Base-by-base conservation (phyloP, 768 basidiomycete genomes). In the Leccinum subgranulosum region DNA sequence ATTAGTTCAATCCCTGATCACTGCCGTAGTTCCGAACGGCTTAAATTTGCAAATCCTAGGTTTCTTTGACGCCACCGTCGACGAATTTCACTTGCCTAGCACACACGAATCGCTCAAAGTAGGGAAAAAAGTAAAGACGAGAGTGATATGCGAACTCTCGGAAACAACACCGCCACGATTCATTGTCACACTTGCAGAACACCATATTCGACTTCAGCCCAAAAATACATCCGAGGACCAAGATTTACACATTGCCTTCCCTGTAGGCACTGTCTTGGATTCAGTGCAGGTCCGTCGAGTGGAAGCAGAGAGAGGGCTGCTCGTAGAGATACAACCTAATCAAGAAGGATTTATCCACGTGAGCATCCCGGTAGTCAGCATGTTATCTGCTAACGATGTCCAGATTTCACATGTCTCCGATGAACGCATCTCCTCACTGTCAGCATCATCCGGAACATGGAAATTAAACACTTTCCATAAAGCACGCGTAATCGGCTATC, bases 381-480 rank as follows among this genome's bases (percentile, higher is more conserved):
- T 23, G 21, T 52, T 60, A 19, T 10, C 8, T 25, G 48, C 48
- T 52, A 56, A 56, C 49, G 41, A 56, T 5, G 15, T 19, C 6
- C 63, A 98, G 94, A 97, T 99, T 65, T 97, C 96, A 11, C 93
- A 97, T 70, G 79, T 89, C 48, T 90, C 93, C 9, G 94, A 98
- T 68, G 91, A 94, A 48, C 93, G 93, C 68, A 77, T 94, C n/a
- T 82, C 88, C 15, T 80, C 86, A n/a, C 75, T 97, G 23, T 83
- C 89, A 6, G 58, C 74, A 6, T 73, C 79, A n/a, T 84, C 86
- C 21, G 90, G 91, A 17, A 81, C 87, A 21, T 98, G 89, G 89
- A 90, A 85, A 71, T 67, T 83, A 53, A 89, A 86, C 14, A 86
- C 92, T 7, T 72, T 85, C 2, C 96, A 98, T 67, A 79, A 82